Base-by-base conservation (phyloP, 202 grass and related monocot genomes). In the Panicum virgatum region DNA sequence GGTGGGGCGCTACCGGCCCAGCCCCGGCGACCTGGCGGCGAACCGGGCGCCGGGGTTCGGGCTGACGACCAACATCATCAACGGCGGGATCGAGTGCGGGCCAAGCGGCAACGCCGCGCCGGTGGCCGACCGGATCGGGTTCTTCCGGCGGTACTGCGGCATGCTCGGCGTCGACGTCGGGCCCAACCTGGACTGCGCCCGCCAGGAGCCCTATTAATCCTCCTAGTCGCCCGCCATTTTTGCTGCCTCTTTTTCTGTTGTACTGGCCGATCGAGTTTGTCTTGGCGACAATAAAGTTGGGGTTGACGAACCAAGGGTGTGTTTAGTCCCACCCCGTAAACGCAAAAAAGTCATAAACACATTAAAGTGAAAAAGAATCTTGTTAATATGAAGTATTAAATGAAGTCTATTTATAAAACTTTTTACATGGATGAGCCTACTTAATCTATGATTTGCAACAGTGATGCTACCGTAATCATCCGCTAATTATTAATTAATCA, bases 1-100 rank as follows among this genome's bases (percentile, higher is more conserved):
- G 94, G 74, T 89, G 3, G 90, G 92, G 2, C 63, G 44, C 19
- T 97, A 81, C 88, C 3, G 2, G 2, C 92, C 90, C 0, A 81
- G 61, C 18, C 2, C 2, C 1, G 78, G 16, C 0, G 94, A 97
- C 54, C 5, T 9, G 20, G 15, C 3, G 11, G 90, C 90, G 0
- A 92, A 94, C 76, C 78, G 90, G 66, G 77, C 48, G 26, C 70
- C 81, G 0, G 94, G 92, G 0, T 92, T 89, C 30, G 94, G 94
- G 66, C 88, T 97, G 8, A 87, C 87, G 10, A 97, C 94, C 27
- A 97, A 97, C 71, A 92, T 97, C 71, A 89, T 97, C 72, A 97
- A 97, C 9, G 91, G 94, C 61, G 86, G 91, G 7, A 78, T 97
- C 56, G 94, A 97, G 73, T 97, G 94, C 78, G 76, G 68, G 46